Evolutionary conservation across 192 early-diverging fungal species (phyloP).

Genomic region (Backusella tuberculispora): DNA sequence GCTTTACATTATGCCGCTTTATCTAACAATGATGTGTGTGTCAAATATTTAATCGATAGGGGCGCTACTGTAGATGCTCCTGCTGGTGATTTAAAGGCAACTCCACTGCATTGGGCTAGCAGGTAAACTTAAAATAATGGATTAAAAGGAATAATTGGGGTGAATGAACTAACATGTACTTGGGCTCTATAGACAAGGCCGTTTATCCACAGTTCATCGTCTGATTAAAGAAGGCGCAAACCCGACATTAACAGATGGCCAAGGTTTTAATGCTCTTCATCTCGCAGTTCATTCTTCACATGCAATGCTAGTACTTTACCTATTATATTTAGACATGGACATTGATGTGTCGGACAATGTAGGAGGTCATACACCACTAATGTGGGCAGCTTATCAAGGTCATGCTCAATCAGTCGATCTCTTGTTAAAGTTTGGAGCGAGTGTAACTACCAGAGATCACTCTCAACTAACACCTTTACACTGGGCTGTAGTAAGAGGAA

Average conservation of each 20-base stretch:
- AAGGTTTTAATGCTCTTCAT: slow-evolving; percentile 91
- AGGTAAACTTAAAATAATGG: slow-evolving; percentile 48
- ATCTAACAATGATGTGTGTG: slow-evolving; percentile 70
- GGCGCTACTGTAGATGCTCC: slow-evolving; percentile 75
- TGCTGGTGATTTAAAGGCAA: slow-evolving; percentile 80
- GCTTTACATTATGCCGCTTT: slow-evolving; percentile 89
- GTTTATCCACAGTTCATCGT: slow-evolving; percentile 70
- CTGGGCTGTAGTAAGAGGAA: slow-evolving; percentile 80
- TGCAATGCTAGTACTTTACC: slow-evolving; percentile 72
- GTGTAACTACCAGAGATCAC: slow-evolving; percentile 67
- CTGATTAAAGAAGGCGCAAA: slow-evolving; percentile 82
- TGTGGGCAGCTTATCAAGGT: slow-evolving; percentile 95
- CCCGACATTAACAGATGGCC: slow-evolving; percentile 70
- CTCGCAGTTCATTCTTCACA: slow-evolving; percentile 86
- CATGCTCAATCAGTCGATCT: slow-evolving; percentile 72
- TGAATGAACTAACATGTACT: neutral
- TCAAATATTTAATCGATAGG: slow-evolving; percentile 77
- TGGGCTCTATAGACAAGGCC: slow-evolving; percentile 60
- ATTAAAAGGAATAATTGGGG: neutral
- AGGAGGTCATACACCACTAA: slow-evolving; percentile 85
- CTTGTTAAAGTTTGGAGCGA: slow-evolving; percentile 72
- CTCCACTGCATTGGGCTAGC: slow-evolving; percentile 93
- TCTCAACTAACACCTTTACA: slow-evolving; percentile 86
- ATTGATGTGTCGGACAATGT: slow-evolving; percentile 76
- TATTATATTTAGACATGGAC: slow-evolving; percentile 72